Evolutionary conservation across 2,329 filamentous ascomycete genomes (phyloP).

Genomic region (Tolypocladium inflatum): DNA sequence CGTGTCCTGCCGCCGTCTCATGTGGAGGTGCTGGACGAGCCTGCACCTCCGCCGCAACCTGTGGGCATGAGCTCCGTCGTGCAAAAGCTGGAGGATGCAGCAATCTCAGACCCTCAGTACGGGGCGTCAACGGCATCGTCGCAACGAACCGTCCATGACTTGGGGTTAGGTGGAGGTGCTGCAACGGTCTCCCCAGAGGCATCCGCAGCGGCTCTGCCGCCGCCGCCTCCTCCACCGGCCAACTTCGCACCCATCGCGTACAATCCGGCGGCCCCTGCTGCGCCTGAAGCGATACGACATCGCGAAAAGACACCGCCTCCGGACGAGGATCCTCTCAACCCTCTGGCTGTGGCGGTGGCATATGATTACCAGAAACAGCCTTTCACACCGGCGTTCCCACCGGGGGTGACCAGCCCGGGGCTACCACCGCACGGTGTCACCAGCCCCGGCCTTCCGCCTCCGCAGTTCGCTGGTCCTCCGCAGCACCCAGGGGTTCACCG

Average conservation of each 20-base stretch:
- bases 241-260: slow-evolving; percentile 60
- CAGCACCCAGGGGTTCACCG: slow-evolving; percentile 37
- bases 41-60: slow-evolving; percentile 36
- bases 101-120: slow-evolving; percentile 51
- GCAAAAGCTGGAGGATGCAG: slow-evolving; percentile 62
- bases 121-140: slow-evolving; percentile 12
- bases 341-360: slow-evolving; percentile 46
- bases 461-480: slow-evolving; percentile 27
- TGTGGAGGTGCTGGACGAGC: slow-evolving; percentile 57
- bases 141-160: slow-evolving; percentile 6
- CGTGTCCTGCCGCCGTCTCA: slow-evolving; percentile 53
- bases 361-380: slow-evolving; percentile 45
- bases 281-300: slow-evolving; percentile 61
- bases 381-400: slow-evolving; percentile 43
- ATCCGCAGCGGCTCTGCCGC: background rate
- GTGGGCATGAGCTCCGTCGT: slow-evolving; percentile 58
- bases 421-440: slow-evolving; percentile 3
- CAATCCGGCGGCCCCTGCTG: slow-evolving; percentile 69
- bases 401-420: slow-evolving; percentile 30
- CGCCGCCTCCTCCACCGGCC: slow-evolving; percentile 21
- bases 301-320: slow-evolving; percentile 75
- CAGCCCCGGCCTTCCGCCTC: slow-evolving; percentile 30
- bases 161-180: slow-evolving; percentile 11
- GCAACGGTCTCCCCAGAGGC: background rate
- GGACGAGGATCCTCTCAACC: slow-evolving; percentile 51